Evolutionary conservation across 805 yeast genomes (phyloP).

Genomic region (Saccharomycopsis sp.): DNA sequence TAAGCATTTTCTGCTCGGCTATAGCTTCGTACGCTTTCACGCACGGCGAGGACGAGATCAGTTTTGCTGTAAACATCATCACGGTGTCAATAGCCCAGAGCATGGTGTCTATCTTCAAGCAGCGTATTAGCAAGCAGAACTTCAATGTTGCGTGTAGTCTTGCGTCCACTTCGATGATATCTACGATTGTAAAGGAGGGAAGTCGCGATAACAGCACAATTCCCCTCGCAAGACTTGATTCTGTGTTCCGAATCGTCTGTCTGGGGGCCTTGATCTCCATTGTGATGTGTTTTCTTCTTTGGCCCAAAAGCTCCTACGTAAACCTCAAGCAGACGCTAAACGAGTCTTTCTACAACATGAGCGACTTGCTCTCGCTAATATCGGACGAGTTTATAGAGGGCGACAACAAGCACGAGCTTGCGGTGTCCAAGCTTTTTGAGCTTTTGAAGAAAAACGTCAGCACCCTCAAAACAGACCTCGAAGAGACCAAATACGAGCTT

Average conservation of each 20-base stretch:
- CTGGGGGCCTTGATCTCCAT: slow-evolving; percentile 57
- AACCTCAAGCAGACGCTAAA: slow-evolving; percentile 41
- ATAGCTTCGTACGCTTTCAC: slow-evolving; percentile 41
- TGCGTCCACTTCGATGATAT: slow-evolving; percentile 63
- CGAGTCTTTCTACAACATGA: slow-evolving; percentile 45
- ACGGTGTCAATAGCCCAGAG: slow-evolving; percentile 55
- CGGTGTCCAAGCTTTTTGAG: slow-evolving; percentile 28
- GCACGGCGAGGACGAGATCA: slow-evolving; percentile 40
- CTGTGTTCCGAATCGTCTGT: slow-evolving; percentile 50
- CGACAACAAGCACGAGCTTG: slow-evolving; percentile 37
- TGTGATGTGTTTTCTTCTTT: slow-evolving; percentile 50
- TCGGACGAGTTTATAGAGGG: slow-evolving; percentile 41
- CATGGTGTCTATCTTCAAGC: slow-evolving; percentile 61
- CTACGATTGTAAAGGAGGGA: slow-evolving; percentile 71
- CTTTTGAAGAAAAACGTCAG: slow-evolving; percentile 36
- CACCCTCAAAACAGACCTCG: slow-evolving; percentile 35
- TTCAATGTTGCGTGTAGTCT: slow-evolving; percentile 79
- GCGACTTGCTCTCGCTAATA: slow-evolving; percentile 30
- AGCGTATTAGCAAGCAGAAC: slow-evolving; percentile 55
- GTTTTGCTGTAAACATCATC: slow-evolving; percentile 48
- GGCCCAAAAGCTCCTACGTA: slow-evolving; percentile 55
- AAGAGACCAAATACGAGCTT: slow-evolving; percentile 61
- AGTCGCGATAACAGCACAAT: slow-evolving; percentile 44
- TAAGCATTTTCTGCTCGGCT: slow-evolving; percentile 46
- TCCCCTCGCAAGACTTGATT: slow-evolving; percentile 46